Conservation (phyloP, 352 stramenopile genomes). For the Pelagophyceae sp. region DNA sequence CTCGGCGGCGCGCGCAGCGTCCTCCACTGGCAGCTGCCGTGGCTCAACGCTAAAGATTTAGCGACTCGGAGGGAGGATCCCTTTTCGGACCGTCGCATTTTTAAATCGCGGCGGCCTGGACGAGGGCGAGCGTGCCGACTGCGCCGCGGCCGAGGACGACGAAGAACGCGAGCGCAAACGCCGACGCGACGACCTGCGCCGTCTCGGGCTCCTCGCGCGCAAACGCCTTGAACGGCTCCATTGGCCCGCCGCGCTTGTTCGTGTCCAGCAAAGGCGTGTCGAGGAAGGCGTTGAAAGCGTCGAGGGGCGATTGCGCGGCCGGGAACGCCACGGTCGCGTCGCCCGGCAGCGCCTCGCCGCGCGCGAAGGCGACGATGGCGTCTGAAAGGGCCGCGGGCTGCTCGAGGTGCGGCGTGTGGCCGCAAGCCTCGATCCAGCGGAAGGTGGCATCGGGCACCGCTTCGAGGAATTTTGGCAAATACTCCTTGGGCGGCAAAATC, state of each 20-base stretch:
- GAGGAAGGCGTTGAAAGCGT: background rate
- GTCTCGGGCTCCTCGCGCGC: background rate
- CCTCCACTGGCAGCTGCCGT: too few species aligned
- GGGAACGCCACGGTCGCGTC: background rate
- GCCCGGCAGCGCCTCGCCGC: background rate
- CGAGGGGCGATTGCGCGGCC: background rate
- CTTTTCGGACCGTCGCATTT: too few species aligned
- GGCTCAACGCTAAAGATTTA: too few species aligned
- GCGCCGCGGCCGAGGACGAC: too few species aligned
- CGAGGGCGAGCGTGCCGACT: background rate
- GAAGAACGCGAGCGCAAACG: background rate
- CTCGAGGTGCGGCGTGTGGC: conserved; percentile 68
- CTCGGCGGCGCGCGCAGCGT: too few species aligned
- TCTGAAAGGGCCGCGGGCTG: conserved; percentile 32
- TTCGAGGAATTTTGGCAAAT: conserved; percentile 38
- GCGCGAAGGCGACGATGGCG: background rate
- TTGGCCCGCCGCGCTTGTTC: background rate
- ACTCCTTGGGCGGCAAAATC: conserved; percentile 57
- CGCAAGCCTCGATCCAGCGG: conserved; percentile 62
- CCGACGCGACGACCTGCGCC: background rate
- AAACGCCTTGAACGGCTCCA: background rate
- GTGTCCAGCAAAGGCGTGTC: background rate
- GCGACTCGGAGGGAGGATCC: too few species aligned
- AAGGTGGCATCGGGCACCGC: conserved; percentile 47
- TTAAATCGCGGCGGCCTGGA: background rate